Base-by-base conservation (phyloP, 2,329 filamentous ascomycete genomes). In the Penicillium sp. region DNA sequence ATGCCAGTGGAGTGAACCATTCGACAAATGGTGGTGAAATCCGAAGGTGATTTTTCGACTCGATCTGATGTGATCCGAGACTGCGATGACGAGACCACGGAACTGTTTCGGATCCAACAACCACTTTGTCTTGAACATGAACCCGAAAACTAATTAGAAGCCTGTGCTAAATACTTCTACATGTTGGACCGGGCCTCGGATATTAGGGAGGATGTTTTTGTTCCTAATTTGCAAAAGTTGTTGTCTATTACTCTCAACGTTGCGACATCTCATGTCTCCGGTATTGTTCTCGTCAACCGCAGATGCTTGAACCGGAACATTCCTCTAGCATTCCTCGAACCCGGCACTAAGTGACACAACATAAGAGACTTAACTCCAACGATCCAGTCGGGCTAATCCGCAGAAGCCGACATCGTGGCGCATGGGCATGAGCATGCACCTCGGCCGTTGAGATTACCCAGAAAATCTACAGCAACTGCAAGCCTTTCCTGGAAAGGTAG, bases 21-120 rank as follows among this genome's bases (percentile, higher is more conserved):
- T 32, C 31, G 31, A 32, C 18, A 10, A 10, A 9, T 14, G 14
- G 18, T 27, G 16, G 10, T 16, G 10, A 31, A 39, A 29, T 23
- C 16, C 9, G 40, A 48, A 46, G 44, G 46, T 43, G 50, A 28
- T 18, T 49, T 53, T 42, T 42, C 11, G 41, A 40, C 24, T 38
- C 11, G 26, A 50, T 37, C 39, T 59, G 56, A 58, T 59, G 56
- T 59, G 56, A 59, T 59, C 45, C 20, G 39, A 46, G 34, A 31
- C 16, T 44, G 24, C 11, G 46, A 59, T 59, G 56, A 59, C 56
- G 56, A 56, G 52, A 55, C 42, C 29, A 29, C 22, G 24, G 22
- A 22, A 39, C 28, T 44, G 41, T 40, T 43, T 43, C 37, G 9
- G 29, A 22, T 39, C 47, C 47, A 46, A 42, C 31, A 29, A 23